Conservation (phyloP, 305 asterid genomes). For the Fraxinus platypoda region DNA sequence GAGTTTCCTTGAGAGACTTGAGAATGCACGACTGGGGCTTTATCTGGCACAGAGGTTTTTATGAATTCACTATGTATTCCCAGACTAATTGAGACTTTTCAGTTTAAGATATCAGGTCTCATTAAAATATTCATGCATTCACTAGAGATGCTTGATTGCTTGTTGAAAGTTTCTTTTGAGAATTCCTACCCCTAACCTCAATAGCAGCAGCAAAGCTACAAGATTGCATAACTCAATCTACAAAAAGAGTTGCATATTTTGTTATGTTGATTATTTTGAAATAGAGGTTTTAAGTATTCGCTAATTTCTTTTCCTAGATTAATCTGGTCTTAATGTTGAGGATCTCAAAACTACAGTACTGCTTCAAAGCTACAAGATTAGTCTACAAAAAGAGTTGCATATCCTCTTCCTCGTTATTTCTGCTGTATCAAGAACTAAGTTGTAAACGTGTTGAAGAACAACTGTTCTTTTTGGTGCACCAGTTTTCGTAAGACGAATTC, state of each 20-base stretch:
- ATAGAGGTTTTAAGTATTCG: not conserved
- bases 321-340: not conserved
- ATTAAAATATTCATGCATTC: not conserved
- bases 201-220: not conserved
- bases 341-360: not conserved
- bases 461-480: not conserved
- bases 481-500: not conserved
- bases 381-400: not conserved
- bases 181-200: not conserved
- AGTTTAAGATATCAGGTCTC: not conserved
- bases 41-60: too few relatives aligned
- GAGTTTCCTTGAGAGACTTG: too few relatives aligned
- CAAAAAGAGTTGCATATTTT: not conserved
- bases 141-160: not conserved
- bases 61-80: too few relatives aligned
- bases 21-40: too few relatives aligned
- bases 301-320: not conserved
- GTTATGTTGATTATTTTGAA: not conserved
- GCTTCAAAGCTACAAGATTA: not conserved
- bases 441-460: not conserved
- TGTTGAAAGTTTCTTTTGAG: not conserved
- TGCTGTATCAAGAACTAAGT: not conserved
- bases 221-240: not conserved
- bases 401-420: not conserved
- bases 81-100: not conserved